Percentiles rank a stretch among this genome's conserved stretches.
These are phyloP conservation scores for Vigna trinervia DNA, from an alignment of 306 rosid genomes.

Conservation along the genomic window DNA sequence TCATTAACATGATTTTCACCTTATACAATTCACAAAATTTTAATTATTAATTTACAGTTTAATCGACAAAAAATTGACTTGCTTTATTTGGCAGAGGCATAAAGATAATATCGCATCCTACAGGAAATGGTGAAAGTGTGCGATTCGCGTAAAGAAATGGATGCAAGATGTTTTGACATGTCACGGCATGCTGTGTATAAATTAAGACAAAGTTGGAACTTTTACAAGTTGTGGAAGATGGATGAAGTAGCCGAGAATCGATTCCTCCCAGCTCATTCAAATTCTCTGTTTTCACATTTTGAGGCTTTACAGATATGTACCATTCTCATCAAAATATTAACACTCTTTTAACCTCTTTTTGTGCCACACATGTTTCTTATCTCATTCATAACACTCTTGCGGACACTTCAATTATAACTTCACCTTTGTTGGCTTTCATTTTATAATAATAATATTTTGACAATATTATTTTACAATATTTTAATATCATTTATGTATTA, in stretches of 20 bases:
- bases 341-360: conserved; percentile 30
- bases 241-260: conserved; percentile 32
- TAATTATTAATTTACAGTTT: too few relatives aligned
- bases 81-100: background rate
- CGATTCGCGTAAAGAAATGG: conserved; percentile 38
- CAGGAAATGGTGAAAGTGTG: conserved; percentile 27
- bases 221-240: conserved; percentile 33
- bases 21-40: too few relatives aligned
- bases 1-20: too few relatives aligned
- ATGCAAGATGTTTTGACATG: conserved; percentile 41
- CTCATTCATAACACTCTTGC: background rate
- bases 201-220: conserved; percentile 16
- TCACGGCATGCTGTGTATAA: conserved; percentile 37
- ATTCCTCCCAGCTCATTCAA: conserved; percentile 34
- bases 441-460: too few relatives aligned
- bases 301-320: conserved; percentile 38
- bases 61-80: background rate
- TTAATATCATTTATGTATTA: too few relatives aligned
- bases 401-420: background rate
- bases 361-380: conserved; percentile 33
- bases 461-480: too few relatives aligned
- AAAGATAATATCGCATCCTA: conserved; percentile 4
- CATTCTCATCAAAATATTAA: conserved; percentile 11
- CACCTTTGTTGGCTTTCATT: too few relatives aligned
- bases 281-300: conserved; percentile 31